These are phyloP conservation scores for Lignosus rhinocerotis DNA, from an alignment of 1,284 basidiomycete species.

Conservation along the genomic window DNA sequence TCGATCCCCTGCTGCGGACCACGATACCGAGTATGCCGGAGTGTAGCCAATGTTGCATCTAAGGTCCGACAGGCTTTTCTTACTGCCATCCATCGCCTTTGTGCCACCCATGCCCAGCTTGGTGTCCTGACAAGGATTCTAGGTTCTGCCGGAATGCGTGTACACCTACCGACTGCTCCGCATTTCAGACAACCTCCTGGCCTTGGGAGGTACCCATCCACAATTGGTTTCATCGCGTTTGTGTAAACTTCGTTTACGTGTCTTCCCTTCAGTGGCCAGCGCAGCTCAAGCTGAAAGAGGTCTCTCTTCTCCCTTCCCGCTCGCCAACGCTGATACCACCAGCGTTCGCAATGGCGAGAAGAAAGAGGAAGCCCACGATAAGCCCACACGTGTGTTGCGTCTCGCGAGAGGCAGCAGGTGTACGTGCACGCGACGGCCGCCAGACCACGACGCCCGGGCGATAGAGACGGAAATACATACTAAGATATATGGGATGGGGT, in stretches of 20 bases:
- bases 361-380: slow-evolving; percentile 17
- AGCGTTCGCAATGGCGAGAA: not conserved
- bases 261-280: slow-evolving; percentile 2
- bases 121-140: not conserved
- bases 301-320: slow-evolving; percentile 5
- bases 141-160: not conserved
- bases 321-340: slow-evolving; percentile 5
- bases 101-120: not conserved
- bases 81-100: not conserved
- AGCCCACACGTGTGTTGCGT: slow-evolving; percentile 18
- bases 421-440: slow-evolving; percentile 7
- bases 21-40: not conserved
- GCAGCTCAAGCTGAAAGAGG: not conserved
- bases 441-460: not conserved
- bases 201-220: not conserved
- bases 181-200: not conserved
- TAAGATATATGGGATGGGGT: not conserved
- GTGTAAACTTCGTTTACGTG: slow-evolving; percentile 16
- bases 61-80: not conserved
- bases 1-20: not conserved
- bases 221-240: not conserved
- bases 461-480: not conserved
- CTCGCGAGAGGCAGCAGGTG: slow-evolving; percentile 7
- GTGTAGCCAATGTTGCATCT: not conserved
- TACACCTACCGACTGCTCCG: not conserved